Conservation (phyloP, 768 basidiomycete species). For the Paxillus ammoniavirescens region DNA sequence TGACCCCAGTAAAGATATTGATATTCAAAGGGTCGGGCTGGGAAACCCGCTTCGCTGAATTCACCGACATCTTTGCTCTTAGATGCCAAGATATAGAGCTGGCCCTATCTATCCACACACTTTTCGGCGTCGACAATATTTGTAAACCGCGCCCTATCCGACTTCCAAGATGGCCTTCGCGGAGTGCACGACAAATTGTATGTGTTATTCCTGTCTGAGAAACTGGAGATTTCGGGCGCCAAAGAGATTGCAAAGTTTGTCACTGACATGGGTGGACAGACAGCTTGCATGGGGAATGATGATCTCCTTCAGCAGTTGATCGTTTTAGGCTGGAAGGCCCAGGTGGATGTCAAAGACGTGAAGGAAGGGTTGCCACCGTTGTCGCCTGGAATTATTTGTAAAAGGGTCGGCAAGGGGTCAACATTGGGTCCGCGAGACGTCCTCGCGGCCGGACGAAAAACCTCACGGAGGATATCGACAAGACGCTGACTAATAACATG, state of each 20-base stretch:
- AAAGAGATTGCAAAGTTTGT: slow-evolving; percentile 38
- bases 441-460: slow-evolving; percentile 18
- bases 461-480: slow-evolving; percentile 26
- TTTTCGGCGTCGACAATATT: slow-evolving; percentile 33
- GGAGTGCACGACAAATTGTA: slow-evolving; percentile 33
- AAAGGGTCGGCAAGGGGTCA: slow-evolving; percentile 1
- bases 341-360: slow-evolving; percentile 7
- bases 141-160: slow-evolving; percentile 32
- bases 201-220: slow-evolving; percentile 36
- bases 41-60: slow-evolving; percentile 37
- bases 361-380: not conserved
- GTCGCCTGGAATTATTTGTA: not conserved
- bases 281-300: slow-evolving; percentile 34
- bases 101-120: slow-evolving; percentile 38
- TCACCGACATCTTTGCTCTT: slow-evolving; percentile 32
- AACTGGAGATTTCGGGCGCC: slow-evolving; percentile 40
- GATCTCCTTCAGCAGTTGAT: slow-evolving; percentile 25
- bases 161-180: slow-evolving; percentile 14
- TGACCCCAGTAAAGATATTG: slow-evolving; percentile 29
- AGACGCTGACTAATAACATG: slow-evolving; percentile 37
- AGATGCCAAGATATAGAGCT: slow-evolving; percentile 36
- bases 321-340: slow-evolving; percentile 11
- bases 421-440: slow-evolving; percentile 15
- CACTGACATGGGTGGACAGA: slow-evolving; percentile 35
- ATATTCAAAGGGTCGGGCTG: slow-evolving; percentile 33